Percentiles rank a stretch among this genome's conserved stretches.
Evolutionary conservation across 768 basidiomycete genomes (phyloP).

Genomic region (Lactarius akahatsu): DNA sequence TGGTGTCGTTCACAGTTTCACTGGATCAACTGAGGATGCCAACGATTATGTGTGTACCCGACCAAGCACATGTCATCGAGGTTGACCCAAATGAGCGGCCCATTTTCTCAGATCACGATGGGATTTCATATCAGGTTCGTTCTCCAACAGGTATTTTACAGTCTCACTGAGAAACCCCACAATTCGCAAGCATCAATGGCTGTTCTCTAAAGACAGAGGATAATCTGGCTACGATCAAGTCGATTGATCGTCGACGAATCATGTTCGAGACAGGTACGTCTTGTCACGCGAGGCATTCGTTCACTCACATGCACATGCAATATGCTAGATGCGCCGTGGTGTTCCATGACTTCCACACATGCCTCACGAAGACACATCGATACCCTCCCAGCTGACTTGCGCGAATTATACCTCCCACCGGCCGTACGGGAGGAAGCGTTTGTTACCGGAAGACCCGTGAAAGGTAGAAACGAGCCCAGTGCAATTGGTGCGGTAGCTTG

Average conservation of each 20-base stretch:
- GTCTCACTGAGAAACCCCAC: not conserved
- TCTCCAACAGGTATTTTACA: not conserved
- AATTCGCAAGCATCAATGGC: constrained; percentile 56
- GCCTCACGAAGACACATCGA: constrained; percentile 54
- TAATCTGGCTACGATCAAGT: constrained; percentile 54
- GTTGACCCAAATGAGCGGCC: not conserved
- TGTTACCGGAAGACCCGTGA: constrained; percentile 57
- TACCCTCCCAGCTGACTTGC: constrained; percentile 47
- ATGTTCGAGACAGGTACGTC: constrained; percentile 71
- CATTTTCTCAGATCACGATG: constrained; percentile 54
- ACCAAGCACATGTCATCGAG: not conserved
- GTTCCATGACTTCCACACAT: constrained; percentile 64
- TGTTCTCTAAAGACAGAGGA: constrained; percentile 74
- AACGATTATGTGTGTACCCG: constrained; percentile 55
- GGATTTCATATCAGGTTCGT: constrained; percentile 64
- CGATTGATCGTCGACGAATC: constrained; percentile 58
- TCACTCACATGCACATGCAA: not conserved
- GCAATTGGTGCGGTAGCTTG: constrained; percentile 70
- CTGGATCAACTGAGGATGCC: constrained; percentile 62
- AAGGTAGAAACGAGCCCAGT: constrained; percentile 75
- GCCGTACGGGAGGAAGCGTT: constrained; percentile 59
- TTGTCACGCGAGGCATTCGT: not conserved
- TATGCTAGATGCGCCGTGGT: constrained; percentile 65
- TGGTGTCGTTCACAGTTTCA: constrained; percentile 84
- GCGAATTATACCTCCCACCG: constrained; percentile 50